These are phyloP conservation scores for Fusarium coicis DNA, from an alignment of 2,329 filamentous ascomycete genomes.

Conservation along the genomic window DNA sequence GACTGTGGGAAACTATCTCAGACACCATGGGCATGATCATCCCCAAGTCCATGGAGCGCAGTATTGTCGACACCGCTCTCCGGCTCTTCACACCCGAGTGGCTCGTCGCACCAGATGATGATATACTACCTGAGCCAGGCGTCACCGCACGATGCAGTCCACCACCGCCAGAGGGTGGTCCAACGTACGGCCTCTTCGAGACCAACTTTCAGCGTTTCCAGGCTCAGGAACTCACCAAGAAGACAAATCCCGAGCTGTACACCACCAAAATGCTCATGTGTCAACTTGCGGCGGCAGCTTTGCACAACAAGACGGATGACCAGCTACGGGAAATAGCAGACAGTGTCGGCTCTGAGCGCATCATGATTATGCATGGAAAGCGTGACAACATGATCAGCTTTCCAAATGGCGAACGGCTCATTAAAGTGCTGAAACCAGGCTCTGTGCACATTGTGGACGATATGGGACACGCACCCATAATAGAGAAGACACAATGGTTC, in stretches of 20 bases:
- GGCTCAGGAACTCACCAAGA: conserved; percentile 81
- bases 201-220: conserved; percentile 86
- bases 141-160: conserved; percentile 55
- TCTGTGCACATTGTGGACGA: conserved; percentile 73
- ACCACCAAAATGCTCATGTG: conserved; percentile 75
- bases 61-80: conserved; percentile 71
- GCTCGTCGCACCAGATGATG: conserved; percentile 70
- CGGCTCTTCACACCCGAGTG: conserved; percentile 75
- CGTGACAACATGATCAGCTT: conserved; percentile 81
- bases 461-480: conserved; percentile 78
- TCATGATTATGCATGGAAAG: conserved; percentile 81
- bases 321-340: conserved; percentile 66
- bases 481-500: conserved; percentile 78
- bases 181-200: conserved; percentile 67
- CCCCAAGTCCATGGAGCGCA: conserved; percentile 76
- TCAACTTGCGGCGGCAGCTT: conserved; percentile 81
- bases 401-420: conserved; percentile 75
- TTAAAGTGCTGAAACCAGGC: conserved; percentile 71
- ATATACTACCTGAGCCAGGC: conserved; percentile 58
- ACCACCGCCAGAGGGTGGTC: conserved; percentile 42
- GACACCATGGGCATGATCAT: conserved; percentile 67
- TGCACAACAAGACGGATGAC: conserved; percentile 79
- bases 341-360: conserved; percentile 75
- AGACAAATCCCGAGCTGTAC: conserved; percentile 69
- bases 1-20: conserved; percentile 73